These are phyloP conservation scores for Sporothrix luriei DNA, from an alignment of 2,329 filamentous ascomycete genomes.

Conservation along the genomic window DNA sequence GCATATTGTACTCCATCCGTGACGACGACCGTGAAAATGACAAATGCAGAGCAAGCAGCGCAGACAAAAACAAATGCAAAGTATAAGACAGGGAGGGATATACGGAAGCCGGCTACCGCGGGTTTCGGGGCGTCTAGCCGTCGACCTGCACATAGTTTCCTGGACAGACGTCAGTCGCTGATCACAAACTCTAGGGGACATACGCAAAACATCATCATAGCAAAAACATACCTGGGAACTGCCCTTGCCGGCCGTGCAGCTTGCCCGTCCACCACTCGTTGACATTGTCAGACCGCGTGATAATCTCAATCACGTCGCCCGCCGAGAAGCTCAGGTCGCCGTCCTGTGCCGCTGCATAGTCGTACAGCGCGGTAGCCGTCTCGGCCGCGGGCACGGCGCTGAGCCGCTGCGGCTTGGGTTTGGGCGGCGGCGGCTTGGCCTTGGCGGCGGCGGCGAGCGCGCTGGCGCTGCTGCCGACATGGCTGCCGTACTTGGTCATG, in stretches of 20 bases:
- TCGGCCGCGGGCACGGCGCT: conserved; percentile 67
- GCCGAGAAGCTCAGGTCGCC: conserved; percentile 89
- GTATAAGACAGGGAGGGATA: neutral
- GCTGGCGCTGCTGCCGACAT: conserved; percentile 41
- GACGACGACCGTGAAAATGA: conserved; percentile 24
- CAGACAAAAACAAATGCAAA: neutral
- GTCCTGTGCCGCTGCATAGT: conserved; percentile 93
- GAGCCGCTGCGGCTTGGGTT: conserved; percentile 77
- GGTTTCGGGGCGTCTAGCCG: conserved; percentile 11
- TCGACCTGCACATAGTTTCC: conserved; percentile 31
- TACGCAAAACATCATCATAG: neutral
- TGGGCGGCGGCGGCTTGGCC: conserved; percentile 71
- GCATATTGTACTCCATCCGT: conserved; percentile 17
- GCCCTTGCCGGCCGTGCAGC: conserved; percentile 76
- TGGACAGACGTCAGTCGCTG: neutral
- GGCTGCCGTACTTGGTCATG: conserved; percentile 28
- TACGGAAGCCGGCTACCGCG: neutral
- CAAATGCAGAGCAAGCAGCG: neutral
- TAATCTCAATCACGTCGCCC: conserved; percentile 87
- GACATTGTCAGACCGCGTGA: conserved; percentile 78
- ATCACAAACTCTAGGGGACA: neutral
- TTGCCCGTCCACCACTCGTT: conserved; percentile 98
- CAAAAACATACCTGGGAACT: conserved; percentile 87
- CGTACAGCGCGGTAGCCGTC: conserved; percentile 87
- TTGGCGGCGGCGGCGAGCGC: conserved; percentile 57